Conservation (phyloP, 2,329 filamentous ascomycete species). For the Trichoderma oligosporum region DNA sequence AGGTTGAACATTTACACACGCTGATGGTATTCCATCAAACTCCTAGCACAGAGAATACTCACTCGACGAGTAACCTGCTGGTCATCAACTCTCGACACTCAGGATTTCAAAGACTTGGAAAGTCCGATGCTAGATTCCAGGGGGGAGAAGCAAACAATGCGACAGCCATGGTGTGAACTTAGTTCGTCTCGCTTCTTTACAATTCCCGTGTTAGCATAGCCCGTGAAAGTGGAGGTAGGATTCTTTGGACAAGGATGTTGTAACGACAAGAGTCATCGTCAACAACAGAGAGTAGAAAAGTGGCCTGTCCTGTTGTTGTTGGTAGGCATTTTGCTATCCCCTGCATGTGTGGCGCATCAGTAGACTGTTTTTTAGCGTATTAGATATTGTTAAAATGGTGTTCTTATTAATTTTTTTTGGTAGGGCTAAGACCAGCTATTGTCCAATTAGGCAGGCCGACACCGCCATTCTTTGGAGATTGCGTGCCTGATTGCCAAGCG, state of each 20-base stretch:
- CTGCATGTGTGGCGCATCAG: slow-evolving; percentile 17
- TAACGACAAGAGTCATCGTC: not conserved
- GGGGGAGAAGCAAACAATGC: not conserved
- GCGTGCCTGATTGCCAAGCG: slow-evolving; percentile 5
- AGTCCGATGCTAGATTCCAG: not conserved
- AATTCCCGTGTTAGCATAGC: not conserved
- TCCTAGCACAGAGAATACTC: not conserved
- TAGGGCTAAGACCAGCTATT: not conserved
- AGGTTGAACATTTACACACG: not conserved
- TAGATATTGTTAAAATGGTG: not conserved
- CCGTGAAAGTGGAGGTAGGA: not conserved
- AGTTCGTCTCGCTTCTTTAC: slow-evolving; percentile 9
- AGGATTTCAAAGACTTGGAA: too few species aligned
- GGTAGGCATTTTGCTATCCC: not conserved
- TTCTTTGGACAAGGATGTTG: slow-evolving; percentile 2
- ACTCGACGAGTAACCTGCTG: too few species aligned
- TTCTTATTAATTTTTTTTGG: too few species aligned
- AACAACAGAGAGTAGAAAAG: not conserved
- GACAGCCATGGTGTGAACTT: not conserved
- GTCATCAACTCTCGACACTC: not conserved
- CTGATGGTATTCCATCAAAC: not conserved
- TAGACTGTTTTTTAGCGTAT: slow-evolving; percentile 4
- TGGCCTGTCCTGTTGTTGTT: not conserved
- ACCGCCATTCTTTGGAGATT: not conserved
- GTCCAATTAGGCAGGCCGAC: slow-evolving; percentile 2